Evolutionary conservation across 805 yeast genomes (phyloP).

Genomic region (Blastobotrys peoriensis): DNA sequence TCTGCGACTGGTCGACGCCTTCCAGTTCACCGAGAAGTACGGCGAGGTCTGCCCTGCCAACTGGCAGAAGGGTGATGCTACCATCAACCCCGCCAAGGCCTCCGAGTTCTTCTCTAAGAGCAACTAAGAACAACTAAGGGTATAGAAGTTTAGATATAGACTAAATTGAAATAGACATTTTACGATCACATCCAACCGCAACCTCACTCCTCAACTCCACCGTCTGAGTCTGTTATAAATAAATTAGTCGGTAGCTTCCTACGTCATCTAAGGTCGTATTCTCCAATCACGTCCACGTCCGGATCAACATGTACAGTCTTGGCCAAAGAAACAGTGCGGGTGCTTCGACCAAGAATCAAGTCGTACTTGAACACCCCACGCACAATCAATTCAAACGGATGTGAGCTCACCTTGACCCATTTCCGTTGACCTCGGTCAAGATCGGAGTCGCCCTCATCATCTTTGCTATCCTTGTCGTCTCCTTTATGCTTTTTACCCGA

Average conservation of each 20-base stretch:
- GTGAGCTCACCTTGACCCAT: conserved; percentile 69
- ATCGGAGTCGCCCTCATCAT: conserved; percentile 11
- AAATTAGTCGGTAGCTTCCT: background rate
- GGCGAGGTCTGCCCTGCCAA: conserved; percentile 99
- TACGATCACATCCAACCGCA: background rate
- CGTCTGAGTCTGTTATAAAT: too few species aligned
- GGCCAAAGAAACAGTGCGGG: conserved; percentile 21
- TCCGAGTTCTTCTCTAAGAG: conserved; percentile 59
- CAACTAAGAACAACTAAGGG: conserved; percentile 2
- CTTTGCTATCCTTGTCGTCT: too few species aligned
- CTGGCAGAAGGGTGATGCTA: conserved; percentile 95
- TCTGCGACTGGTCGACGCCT: conserved; percentile 94
- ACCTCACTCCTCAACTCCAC: too few species aligned
- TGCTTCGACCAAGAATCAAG: conserved; percentile 48
- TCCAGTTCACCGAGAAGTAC: conserved; percentile 98
- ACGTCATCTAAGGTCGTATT: background rate
- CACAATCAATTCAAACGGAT: conserved; percentile 80
- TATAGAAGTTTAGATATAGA: background rate
- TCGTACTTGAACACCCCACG: conserved; percentile 77
- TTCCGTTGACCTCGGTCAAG: conserved; percentile 34
- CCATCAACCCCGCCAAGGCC: conserved; percentile 74
- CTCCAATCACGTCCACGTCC: conserved; percentile 4
- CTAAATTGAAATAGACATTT: background rate
- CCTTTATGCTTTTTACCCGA: background rate
- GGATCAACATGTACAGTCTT: conserved; percentile 22